Evolutionary conservation across 352 stramenopile species (phyloP), one percentile per base, ranked within the genome.

Genomic region (Globisporangium uncinulatum): DNA sequence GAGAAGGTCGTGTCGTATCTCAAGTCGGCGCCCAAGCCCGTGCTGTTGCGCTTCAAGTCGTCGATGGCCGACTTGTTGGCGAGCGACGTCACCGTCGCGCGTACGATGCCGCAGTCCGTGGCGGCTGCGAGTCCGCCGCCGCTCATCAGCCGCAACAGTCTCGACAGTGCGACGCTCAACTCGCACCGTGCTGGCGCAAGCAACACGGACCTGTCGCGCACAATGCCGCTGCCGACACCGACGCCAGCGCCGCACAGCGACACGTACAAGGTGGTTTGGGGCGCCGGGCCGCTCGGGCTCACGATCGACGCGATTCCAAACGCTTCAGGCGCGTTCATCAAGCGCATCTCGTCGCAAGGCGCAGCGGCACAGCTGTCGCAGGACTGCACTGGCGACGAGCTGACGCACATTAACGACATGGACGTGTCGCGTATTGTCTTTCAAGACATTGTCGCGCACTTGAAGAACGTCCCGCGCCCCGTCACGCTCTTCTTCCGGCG

Each of bases 401-500:
- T 94, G 50, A 91, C 79, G 14, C 78, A 92, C 57, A 92, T 94
- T 58, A 94, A 94, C 58, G 83, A 92, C 48, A 87, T 92, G 65
- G 79, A 92, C 57, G 76, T 92, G n/a, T 70, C 63, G 17, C 79
- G 68, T 29, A 62, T 94, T 56, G 65, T 73, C 20, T 94, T 92
- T 65, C 69, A 80, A 21, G 80, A 92, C 36, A 92, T 94, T 49
- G 83, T 94, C 19, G 60, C 67, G 3, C 79, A 92, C 57, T 64
- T 94, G 5, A 91, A 90, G 63, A 87, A 78, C 49, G 79, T 86
- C 19, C 84, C 82, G 37, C 83, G 84, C 9, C 84, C 84, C 0
- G 80, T 94, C 49, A 92, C 82, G 13, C 77, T 94, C 29, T 82
- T 81, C 49, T 94, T 94, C 58, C 71, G 73, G 37, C 78, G 78